Evolutionary conservation across 2,329 filamentous ascomycete species (phyloP).

Genomic region (Ophiocordyceps sinensis): DNA sequence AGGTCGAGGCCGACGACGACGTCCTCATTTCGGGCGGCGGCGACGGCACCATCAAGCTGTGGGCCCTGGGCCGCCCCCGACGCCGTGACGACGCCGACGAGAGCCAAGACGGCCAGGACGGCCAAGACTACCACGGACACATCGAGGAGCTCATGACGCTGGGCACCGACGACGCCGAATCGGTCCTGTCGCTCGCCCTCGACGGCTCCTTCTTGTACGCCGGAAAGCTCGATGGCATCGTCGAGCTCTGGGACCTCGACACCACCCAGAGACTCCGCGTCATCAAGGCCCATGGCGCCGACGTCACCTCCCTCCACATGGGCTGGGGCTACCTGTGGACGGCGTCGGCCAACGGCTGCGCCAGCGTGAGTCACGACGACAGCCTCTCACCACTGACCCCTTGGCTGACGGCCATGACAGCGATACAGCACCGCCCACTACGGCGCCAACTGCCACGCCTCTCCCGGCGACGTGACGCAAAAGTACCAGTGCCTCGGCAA

Average conservation of each 20-base stretch:
- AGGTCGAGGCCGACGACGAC: slow-evolving; percentile 60
- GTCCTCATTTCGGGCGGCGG: slow-evolving; percentile 83
- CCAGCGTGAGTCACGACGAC: slow-evolving; percentile 45
- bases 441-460: slow-evolving; percentile 35
- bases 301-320: slow-evolving; percentile 78
- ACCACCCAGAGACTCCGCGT: slow-evolving; percentile 81
- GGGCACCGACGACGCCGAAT: slow-evolving; percentile 46
- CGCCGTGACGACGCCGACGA: slow-evolving; percentile 23
- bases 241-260: slow-evolving; percentile 95
- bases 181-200: slow-evolving; percentile 63
- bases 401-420: slow-evolving; percentile 17
- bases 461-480: slow-evolving; percentile 47
- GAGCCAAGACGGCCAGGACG: not conserved
- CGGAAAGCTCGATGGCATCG: slow-evolving; percentile 71
- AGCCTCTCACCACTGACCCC: not conserved
- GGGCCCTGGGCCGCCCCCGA: slow-evolving; percentile 42
- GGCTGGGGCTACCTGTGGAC: slow-evolving; percentile 77
- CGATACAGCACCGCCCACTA: slow-evolving; percentile 55
- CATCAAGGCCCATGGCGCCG: slow-evolving; percentile 65
- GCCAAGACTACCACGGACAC: slow-evolving; percentile 20
- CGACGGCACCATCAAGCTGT: slow-evolving; percentile 90
- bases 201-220: slow-evolving; percentile 90
- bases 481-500: slow-evolving; percentile 67
- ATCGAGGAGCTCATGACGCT: slow-evolving; percentile 57
- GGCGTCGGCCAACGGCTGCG: slow-evolving; percentile 75